Conservation (phyloP, 306 rosid genomes). For the Begonia masoniana region DNA sequence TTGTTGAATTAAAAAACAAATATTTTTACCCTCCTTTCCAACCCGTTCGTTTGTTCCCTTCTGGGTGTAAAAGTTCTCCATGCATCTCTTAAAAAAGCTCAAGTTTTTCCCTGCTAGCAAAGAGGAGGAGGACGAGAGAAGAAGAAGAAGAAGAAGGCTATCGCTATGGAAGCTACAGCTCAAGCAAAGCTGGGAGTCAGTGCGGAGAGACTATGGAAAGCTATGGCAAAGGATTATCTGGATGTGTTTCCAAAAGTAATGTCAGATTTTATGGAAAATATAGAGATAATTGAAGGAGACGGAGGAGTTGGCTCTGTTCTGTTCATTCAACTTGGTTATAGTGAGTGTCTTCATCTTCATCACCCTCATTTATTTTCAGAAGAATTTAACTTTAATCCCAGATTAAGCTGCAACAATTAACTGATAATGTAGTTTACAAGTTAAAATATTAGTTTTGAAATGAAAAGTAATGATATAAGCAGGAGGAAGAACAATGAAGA, state of each 20-base stretch:
- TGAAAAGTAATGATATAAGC: too few species aligned
- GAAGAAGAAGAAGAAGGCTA: background rate
- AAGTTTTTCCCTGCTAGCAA: background rate
- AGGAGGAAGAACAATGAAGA: background rate
- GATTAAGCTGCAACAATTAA: too few species aligned
- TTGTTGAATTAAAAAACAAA: too few species aligned
- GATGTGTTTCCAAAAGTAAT: constrained; percentile 25
- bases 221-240: constrained; percentile 30
- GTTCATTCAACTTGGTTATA: constrained; percentile 29
- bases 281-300: constrained; percentile 47
- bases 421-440: too few species aligned
- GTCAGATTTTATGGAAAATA: constrained; percentile 33
- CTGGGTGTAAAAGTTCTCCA: too few species aligned
- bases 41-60: too few species aligned
- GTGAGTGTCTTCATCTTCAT: constrained; percentile 14
- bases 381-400: too few species aligned
- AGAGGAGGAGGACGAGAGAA: background rate
- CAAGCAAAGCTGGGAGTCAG: constrained; percentile 29
- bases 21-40: too few species aligned
- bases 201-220: constrained; percentile 37
- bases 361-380: background rate
- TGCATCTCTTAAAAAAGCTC: background rate
- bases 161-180: constrained; percentile 32
- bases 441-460: too few species aligned
- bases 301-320: constrained; percentile 46